Conservation (phyloP, 441 rosid genomes). For the Croton laevigatus region DNA sequence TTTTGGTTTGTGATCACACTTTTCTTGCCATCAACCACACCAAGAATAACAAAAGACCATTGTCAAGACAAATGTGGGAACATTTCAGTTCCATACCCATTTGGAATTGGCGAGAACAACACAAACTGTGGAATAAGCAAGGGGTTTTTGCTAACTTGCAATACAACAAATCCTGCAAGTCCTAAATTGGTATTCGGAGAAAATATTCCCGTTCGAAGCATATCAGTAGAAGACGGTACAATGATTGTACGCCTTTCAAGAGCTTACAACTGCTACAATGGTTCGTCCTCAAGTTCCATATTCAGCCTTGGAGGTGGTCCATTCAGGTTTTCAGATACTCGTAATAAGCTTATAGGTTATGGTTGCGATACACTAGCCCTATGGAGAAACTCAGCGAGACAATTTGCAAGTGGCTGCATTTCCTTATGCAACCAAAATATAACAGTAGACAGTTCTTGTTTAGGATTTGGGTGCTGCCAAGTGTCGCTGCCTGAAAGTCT, state of each 20-base stretch:
- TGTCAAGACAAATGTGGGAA: too few species aligned
- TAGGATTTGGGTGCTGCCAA: too few species aligned
- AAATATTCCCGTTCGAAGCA: background rate
- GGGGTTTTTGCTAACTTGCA: background rate
- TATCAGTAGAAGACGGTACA: conserved; percentile 20
- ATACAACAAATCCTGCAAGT: background rate
- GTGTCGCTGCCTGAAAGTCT: conserved; percentile 4
- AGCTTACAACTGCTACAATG: conserved; percentile 7
- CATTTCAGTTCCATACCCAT: too few species aligned
- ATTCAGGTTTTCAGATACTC: conserved; percentile 13
- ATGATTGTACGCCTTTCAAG: background rate
- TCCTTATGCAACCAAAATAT: background rate
- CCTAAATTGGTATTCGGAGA: background rate
- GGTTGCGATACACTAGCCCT: conserved; percentile 23
- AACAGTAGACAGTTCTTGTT: conserved; percentile 9
- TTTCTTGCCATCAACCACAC: too few species aligned
- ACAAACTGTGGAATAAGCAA: background rate
- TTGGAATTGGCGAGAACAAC: too few species aligned
- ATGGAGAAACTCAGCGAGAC: background rate
- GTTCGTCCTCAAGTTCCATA: background rate
- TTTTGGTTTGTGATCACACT: too few species aligned
- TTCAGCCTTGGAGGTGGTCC: background rate
- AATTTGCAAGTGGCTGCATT: conserved; percentile 16
- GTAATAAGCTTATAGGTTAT: conserved; percentile 20
- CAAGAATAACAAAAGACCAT: too few species aligned